Evolutionary conservation across 352 stramenopile species (phyloP), one percentile per base, ranked within the genome.

Genomic region (Phytophthora idaei): DNA sequence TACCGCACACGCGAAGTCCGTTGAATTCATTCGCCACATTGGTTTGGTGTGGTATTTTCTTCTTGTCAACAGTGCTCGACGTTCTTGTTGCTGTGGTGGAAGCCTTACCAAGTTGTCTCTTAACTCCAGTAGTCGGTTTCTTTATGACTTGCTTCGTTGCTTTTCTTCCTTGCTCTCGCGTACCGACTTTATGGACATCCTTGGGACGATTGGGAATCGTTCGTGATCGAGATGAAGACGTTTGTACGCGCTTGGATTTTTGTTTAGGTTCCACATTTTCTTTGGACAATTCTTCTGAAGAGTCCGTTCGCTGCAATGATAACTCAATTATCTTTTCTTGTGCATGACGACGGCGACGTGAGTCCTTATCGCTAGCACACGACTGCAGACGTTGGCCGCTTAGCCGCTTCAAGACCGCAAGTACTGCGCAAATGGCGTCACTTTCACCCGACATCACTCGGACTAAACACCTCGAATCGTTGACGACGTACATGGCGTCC

Each of bases 401-500:
- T 3, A 90, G 39, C 5, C 81, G 69, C 64, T 67, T 79, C 6
- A 92, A 57, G 1, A 90, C 65, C 2, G 37, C 49, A 10, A 92
- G 57, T 31, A 90, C 74, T 2, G 81, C 78, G 12, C 64, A 74
- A 50, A 92, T 86, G 6, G 73, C 69, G 7, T 66, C 56, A 25
- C 21, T 21, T 31, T 82, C 55, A 3, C 80, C 85, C 7, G 67
- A 61, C 36, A 77, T 62, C 7, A 92, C 32, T 14, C 63, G 76
- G 3, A 52, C 36, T 9, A 71, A 74, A 48, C 81, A 92, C 0
- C 76, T 29, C 2, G 60, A 58, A 10, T 85, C 57, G 28, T 90
- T 83, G 10, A 93, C 62, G 7, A 89, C 4, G 34, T 78, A 83
- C 48, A 89, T 73, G 10, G 74, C 74, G 27, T 85, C 77, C 29